Conservation (phyloP, 129 eudicot genomes). For the Flaveria brownii region DNA sequence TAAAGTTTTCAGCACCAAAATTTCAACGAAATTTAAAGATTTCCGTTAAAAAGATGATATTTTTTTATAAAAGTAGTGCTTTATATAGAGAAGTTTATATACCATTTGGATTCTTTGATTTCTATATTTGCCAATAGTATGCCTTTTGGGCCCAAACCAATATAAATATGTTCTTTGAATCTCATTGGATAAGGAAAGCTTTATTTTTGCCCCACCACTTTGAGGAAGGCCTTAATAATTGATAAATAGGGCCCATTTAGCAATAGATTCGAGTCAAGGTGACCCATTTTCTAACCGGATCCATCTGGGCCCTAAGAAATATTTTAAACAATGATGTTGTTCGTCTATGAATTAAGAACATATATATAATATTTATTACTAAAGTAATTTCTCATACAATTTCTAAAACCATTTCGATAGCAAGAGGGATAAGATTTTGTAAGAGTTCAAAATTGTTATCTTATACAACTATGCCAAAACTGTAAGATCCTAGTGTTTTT, state of each 20-base stretch:
- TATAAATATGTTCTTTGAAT: slow-evolving; percentile 21
- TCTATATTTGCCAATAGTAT: not conserved
- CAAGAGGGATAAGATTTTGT: no score
- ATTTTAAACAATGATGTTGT: no score
- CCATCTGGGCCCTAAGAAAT: not conserved
- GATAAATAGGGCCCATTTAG: slow-evolving; percentile 5
- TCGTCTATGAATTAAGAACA: no score
- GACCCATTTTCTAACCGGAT: not conserved
- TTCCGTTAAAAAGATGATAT: not conserved
- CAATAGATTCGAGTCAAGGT: slow-evolving; percentile 10
- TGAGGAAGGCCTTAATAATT: slow-evolving; percentile 18
- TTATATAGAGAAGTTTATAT: not conserved
- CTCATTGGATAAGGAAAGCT: slow-evolving; percentile 18
- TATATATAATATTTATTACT: no score
- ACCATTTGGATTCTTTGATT: slow-evolving; percentile 14
- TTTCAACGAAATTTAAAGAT: not conserved
- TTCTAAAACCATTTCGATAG: no score
- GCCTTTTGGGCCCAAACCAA: slow-evolving; percentile 23
- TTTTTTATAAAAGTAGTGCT: not conserved
- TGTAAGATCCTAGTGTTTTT: no score
- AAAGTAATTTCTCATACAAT: no score
- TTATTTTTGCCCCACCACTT: slow-evolving; percentile 30
- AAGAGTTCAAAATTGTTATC: no score
- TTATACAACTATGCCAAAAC: no score
- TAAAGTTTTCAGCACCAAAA: not conserved